phyloP scores from a whole-genome alignment of 805 yeast species.

The Saturnispora mendoncae region DNA sequence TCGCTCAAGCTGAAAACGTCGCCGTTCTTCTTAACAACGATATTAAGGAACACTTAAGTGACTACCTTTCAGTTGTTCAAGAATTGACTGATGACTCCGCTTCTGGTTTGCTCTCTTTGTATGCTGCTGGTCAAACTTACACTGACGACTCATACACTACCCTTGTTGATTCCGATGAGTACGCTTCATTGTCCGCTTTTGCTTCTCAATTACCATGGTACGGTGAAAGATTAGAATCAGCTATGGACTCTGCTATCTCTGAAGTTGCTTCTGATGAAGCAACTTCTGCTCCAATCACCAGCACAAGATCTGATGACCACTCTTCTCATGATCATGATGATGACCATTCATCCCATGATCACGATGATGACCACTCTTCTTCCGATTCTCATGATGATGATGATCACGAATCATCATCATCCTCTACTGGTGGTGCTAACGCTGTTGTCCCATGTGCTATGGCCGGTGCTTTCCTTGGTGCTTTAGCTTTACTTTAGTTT shows the following conservation, averaged over 20 bases:
- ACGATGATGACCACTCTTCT: no score
- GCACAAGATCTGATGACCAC: constrained; percentile 14
- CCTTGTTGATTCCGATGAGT: constrained; percentile 22
- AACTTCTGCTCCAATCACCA: constrained; percentile 12
- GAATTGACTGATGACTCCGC: constrained; percentile 25
- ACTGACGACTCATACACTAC: constrained; percentile 40
- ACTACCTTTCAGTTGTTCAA: constrained; percentile 29
- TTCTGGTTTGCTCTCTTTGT: constrained; percentile 27
- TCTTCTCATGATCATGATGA: constrained; percentile 9
- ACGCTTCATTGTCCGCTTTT: constrained; percentile 19
- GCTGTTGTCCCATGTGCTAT: constrained; percentile 15
- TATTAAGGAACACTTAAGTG: constrained; percentile 24
- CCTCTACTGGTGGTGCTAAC: constrained; percentile 16
- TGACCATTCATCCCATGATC: constrained; percentile 11
- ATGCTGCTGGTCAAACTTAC: constrained; percentile 30
- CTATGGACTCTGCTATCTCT: constrained; percentile 12
- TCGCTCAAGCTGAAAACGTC: constrained; percentile 21
- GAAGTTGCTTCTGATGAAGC: neutral
- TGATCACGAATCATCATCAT: constrained; percentile 9
- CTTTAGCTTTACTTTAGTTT: constrained; percentile 21
- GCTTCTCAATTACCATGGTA: constrained; percentile 31
- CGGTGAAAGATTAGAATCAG: constrained; percentile 23
- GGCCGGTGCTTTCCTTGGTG: constrained; percentile 17
- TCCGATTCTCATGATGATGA: constrained; percentile 10
- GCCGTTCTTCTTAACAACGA: constrained; percentile 33